A percentile compares a stretch with the other conserved stretches of the same genome.
phyloP scores from a whole-genome alignment of 164 flowering plant genomes.

The Saururus chinensis region DNA sequence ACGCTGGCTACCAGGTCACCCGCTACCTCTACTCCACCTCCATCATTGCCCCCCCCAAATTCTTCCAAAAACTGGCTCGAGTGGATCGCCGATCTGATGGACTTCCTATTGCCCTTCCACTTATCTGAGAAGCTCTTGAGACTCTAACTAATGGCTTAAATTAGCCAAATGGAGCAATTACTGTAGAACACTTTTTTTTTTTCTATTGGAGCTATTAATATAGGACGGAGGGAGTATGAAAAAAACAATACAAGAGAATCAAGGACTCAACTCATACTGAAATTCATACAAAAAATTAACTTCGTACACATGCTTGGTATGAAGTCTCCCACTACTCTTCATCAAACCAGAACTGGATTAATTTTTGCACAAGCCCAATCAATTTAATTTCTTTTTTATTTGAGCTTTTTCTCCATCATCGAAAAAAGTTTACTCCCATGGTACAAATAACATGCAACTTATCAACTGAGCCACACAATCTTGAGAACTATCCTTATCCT shows the following conservation, averaged over 20 bases:
- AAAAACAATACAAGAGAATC: too few relatives aligned
- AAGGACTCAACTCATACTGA: too few relatives aligned
- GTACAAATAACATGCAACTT: not conserved
- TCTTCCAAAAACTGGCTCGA: constrained; percentile 50
- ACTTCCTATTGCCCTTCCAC: constrained; percentile 34
- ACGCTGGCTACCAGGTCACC: constrained; percentile 43
- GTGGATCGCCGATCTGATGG: constrained; percentile 67
- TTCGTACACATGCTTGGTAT: too few relatives aligned
- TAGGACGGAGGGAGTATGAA: too few relatives aligned
- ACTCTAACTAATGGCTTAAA: too few relatives aligned
- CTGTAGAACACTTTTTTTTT: too few relatives aligned
- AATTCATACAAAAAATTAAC: too few relatives aligned
- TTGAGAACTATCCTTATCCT: not conserved
- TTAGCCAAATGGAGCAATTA: too few relatives aligned
- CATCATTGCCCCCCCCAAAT: constrained; percentile 52
- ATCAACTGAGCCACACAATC: not conserved
- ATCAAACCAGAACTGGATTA: not conserved
- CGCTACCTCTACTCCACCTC: constrained; percentile 68
- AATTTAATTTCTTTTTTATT: not conserved
- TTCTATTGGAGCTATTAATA: too few relatives aligned
- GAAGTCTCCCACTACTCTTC: too few relatives aligned
- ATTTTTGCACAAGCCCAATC: not conserved
- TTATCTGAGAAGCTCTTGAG: too few relatives aligned
- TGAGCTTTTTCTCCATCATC: not conserved
- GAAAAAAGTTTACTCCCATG: not conserved